Evolutionary conservation across 495 filamentous ascomycete genomes (phyloP), one percentile per base, ranked within the genome.

Genomic region (Penicillium psychrofluorescens): DNA sequence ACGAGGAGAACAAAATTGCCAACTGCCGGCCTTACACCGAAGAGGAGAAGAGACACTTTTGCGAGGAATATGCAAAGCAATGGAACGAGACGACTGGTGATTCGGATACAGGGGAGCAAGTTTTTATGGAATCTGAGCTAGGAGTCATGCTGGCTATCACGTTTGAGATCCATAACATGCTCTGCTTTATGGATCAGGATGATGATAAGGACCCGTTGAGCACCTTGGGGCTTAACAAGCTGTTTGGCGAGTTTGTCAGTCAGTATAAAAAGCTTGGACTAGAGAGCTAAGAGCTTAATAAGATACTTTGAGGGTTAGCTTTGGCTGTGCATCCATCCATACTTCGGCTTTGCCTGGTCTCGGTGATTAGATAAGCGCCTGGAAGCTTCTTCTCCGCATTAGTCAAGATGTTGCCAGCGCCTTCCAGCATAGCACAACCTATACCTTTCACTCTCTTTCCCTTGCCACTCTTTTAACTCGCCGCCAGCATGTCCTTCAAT

Each of bases 381-480:
- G 53, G 58, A 50, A 59, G n/a, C n/a, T n/a, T 48, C 58, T 60
- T 56, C 62, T 59, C 63, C 61, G 51, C 63, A 62, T 59, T 57
- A 60, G 54, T 60, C 57, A 60, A 15, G 38, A 50, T 27, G 11
- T 29, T 58, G 56, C 62, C 56, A 63, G 56, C 45, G 49, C 39
- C 43, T 65, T 65, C 63, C 50, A 62, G 49, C 53, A 41, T 11
- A 16, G 36, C 36, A 29, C 32, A 38, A n/a, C 40, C 33, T 29
- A 29, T 13, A 41, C 40, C 14, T 11, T 27, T 29, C 14, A 43
- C 15, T 12, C 29, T 49, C 30, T 40, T 13, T 48, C n/a, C 12
- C 37, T 14, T 22, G 22, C 22, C 22, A 22, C 22, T 13, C 35
- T 22, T 35, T 34, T 16, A 12, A 16, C 6, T 7, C 42, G 9